Conservation (phyloP, 1,284 basidiomycete species). For the Austroboletus novae-zelandiae region DNA sequence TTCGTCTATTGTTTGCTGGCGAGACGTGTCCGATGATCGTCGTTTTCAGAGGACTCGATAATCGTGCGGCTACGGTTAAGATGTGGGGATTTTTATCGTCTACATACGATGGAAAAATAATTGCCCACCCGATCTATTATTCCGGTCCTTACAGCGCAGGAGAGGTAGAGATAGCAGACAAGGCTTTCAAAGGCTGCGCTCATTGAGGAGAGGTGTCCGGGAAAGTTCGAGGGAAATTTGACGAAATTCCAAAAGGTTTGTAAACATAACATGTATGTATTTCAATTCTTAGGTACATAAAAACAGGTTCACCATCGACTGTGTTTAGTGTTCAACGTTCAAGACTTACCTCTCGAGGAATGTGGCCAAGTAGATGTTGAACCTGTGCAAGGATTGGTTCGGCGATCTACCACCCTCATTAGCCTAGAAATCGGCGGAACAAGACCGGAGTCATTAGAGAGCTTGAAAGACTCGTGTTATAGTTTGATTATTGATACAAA, state of each 20-base stretch:
- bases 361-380: too few species aligned
- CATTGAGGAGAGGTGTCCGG: conserved; percentile 22
- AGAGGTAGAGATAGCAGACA: conserved; percentile 22
- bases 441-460: too few species aligned
- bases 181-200: conserved; percentile 16
- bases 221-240: conserved; percentile 18
- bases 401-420: too few species aligned
- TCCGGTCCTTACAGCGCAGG: conserved; percentile 9
- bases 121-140: conserved; percentile 24
- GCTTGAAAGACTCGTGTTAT: too few species aligned
- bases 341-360: too few species aligned
- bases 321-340: too few species aligned
- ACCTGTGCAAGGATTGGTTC: too few species aligned
- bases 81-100: conserved; percentile 18
- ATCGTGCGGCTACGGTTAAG: conserved; percentile 12
- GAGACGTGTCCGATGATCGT: conserved; percentile 22
- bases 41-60: conserved; percentile 22
- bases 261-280: conserved; percentile 20
- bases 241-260: conserved; percentile 23
- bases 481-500: too few species aligned
- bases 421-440: too few species aligned
- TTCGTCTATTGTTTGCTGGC: conserved; percentile 19
- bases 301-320: too few species aligned
- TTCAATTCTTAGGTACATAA: too few species aligned
- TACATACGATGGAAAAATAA: conserved; percentile 8